Base-by-base conservation (phyloP, 805 yeast species). In the Candida maltosa region DNA sequence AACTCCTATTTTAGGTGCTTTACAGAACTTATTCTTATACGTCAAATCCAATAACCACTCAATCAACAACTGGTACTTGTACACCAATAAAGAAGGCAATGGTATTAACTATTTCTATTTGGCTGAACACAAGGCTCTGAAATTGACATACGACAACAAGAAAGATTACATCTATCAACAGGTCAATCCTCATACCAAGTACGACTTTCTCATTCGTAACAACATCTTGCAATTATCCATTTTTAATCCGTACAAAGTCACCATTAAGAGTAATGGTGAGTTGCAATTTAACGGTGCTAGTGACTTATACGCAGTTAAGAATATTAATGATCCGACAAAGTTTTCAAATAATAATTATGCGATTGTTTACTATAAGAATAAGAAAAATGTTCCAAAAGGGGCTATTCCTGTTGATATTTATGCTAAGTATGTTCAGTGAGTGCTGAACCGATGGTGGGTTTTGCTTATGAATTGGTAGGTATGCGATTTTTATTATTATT, bases 251-350 rank as follows among this genome's bases (percentile, higher is more conserved):
- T 14, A 19, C 3, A 18, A 22, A 20, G 33, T 34, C 4, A 3
- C 6, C 3, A 29, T 34, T 19, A 9, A 20, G 14, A 29, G 22
- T 25, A 32, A 25, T n/a, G 8, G 17, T 23, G 19, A 16, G 15
- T 23, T 34, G 12, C 7, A 5, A 6, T 34, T 34, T 14, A 15
- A 34, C 14, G 14, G 19, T 10, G n/a, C 9, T 18, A 16, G 21
- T n/a, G 14, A 16, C 9, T 14, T 34, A 28, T 34, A 34, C 14
- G 37, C 37, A 3, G 37, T 29, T 8, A 34, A 34, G 19, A 28
- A 29, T 14, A 29, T 34, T 10, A 22, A 20, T 14, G 37, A 34
- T 18, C 20, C 37, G 7, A 5, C 19, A n/a, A 17, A 17, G 5
- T 12, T 6, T 18, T 25, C 29, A 5, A 29, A 21, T 14, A 22